phyloP scores from a whole-genome alignment of 495 filamentous ascomycete genomes.

The Xylaria acuta region DNA sequence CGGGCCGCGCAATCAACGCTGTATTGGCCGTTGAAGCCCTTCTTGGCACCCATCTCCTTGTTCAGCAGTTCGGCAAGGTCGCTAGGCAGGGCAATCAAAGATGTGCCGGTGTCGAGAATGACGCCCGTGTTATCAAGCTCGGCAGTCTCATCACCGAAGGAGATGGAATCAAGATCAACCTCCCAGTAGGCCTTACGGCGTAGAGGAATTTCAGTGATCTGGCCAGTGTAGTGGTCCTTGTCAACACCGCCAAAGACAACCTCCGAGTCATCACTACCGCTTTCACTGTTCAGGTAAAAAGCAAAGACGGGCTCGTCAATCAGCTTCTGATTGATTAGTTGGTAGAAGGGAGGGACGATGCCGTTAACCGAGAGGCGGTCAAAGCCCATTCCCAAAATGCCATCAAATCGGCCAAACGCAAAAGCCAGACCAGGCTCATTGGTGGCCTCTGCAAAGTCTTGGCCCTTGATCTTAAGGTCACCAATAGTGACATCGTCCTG shows the following conservation, averaged over 20 bases:
- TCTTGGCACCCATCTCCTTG: slow-evolving; percentile 97
- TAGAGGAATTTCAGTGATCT: slow-evolving; percentile 90
- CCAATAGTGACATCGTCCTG: slow-evolving; percentile 86
- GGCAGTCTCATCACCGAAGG: slow-evolving; percentile 81
- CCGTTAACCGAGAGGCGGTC: slow-evolving; percentile 95
- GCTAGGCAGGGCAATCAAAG: slow-evolving; percentile 91
- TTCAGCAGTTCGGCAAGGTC: slow-evolving; percentile 96
- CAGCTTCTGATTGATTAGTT: slow-evolving; percentile 85
- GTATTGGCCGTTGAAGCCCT: slow-evolving; percentile 95
- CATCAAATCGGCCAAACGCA: slow-evolving; percentile 97
- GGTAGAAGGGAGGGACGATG: slow-evolving; percentile 95
- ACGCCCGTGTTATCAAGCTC: slow-evolving; percentile 92
- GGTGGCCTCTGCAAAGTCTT: slow-evolving; percentile 96
- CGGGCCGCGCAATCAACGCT: slow-evolving; percentile 87
- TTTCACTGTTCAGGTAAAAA: slow-evolving; percentile 87
- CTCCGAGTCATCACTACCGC: slow-evolving; percentile 77
- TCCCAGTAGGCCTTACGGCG: slow-evolving; percentile 99
- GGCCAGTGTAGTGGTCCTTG: slow-evolving; percentile 82
- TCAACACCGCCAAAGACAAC: slow-evolving; percentile 93
- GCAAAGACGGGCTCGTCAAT: slow-evolving; percentile 94
- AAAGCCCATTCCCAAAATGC: slow-evolving; percentile 94
- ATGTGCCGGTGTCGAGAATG: slow-evolving; percentile 98
- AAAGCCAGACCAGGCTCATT: slow-evolving; percentile 94
- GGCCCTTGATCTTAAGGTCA: slow-evolving; percentile 82
- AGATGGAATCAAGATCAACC: slow-evolving; percentile 91